These are phyloP conservation scores for Leccinum incarnatum DNA, from an alignment of 768 basidiomycete species.

Conservation along the genomic window DNA sequence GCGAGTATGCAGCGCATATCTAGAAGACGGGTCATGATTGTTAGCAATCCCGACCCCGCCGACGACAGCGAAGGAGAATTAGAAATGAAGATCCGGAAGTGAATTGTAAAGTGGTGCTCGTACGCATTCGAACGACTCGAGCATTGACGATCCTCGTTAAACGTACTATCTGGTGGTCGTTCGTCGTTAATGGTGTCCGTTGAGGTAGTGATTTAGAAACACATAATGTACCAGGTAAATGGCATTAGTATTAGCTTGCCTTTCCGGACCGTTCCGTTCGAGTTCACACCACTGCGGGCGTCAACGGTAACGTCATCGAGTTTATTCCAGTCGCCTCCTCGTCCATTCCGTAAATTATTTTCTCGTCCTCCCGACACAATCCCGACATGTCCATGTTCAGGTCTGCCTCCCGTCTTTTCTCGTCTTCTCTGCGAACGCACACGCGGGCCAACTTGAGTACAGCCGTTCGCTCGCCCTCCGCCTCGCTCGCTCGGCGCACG, in stretches of 20 bases:
- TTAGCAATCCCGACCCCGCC: slow-evolving; percentile 28
- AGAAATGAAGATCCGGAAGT: slow-evolving; percentile 15
- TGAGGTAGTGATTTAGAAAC: background rate
- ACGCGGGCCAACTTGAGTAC: slow-evolving; percentile 4
- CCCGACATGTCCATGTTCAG: slow-evolving; percentile 27
- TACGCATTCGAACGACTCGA: background rate
- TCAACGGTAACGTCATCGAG: slow-evolving; percentile 26
- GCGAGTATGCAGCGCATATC: slow-evolving; percentile 16
- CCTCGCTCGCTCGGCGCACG: slow-evolving; percentile 21
- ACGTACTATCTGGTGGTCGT: background rate
- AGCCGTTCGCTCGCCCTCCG: slow-evolving; percentile 13
- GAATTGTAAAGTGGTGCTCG: slow-evolving; percentile 2
- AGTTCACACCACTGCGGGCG: slow-evolving; percentile 22
- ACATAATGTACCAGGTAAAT: background rate
- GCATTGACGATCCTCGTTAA: slow-evolving; percentile 1
- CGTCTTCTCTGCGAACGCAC: slow-evolving; percentile 16
- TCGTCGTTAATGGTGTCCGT: background rate
- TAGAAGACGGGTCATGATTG: slow-evolving; percentile 28
- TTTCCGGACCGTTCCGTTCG: slow-evolving; percentile 28
- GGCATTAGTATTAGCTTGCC: background rate
- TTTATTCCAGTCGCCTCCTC: slow-evolving; percentile 12
- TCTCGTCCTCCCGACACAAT: background rate
- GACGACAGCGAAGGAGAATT: slow-evolving; percentile 29
- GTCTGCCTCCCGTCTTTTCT: slow-evolving; percentile 17
- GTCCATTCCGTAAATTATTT: slow-evolving; percentile 16